Evolutionary conservation across 208 protist species (phyloP), one percentile per base, ranked within the genome.

Genomic region (Trypanosomatidae sp.): DNA sequence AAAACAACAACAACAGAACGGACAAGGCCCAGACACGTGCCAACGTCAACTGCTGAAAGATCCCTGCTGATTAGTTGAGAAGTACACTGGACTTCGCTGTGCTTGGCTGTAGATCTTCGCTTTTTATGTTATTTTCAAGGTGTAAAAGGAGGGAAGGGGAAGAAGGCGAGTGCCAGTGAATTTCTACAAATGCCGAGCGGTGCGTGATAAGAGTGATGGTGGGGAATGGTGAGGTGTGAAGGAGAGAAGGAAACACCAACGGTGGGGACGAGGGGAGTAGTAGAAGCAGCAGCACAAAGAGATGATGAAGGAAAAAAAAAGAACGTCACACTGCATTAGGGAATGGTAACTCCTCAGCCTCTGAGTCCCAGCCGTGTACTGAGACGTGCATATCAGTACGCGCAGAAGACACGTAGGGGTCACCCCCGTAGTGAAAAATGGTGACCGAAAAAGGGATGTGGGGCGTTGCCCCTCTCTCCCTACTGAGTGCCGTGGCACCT

Each of bases 1-100:
- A 49, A 15, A 47, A 53, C n/a, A 12, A 71, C 46, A 39, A 52
- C 53, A 77, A 5, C 59, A 39, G 33, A 69, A 69, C 7, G 44
- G 47, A 70, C 22, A 30, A 33, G 30, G 58, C 33, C 39, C 60
- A 13, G 60, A 15, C 10, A 65, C 60, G 19, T 9, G 28, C 28
- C 60, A 25, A n/a, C 33, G 30, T 25, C n/a, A 8, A 9, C 10
- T 19, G 60, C 12, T 25, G 22, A 41, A 7, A 12, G 7, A 65
- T 28, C 8, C 22, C 36, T 28, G 5, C 22, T 17, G 36, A 47
- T 7, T 30, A 65, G 39, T n/a, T 65, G 15, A 28, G 60, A 10
- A 46, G 39, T 28, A 9, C 60, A 28, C 2, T 46, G 39, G 19
- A 46, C 39, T 17, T 46, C 2, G 19, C 9, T 47, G 39, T 30